Percentiles rank a stretch among this genome's conserved stretches.
Evolutionary conservation across 1,284 basidiomycete species (phyloP).

Genomic region (Cryptococcus sp.): DNA sequence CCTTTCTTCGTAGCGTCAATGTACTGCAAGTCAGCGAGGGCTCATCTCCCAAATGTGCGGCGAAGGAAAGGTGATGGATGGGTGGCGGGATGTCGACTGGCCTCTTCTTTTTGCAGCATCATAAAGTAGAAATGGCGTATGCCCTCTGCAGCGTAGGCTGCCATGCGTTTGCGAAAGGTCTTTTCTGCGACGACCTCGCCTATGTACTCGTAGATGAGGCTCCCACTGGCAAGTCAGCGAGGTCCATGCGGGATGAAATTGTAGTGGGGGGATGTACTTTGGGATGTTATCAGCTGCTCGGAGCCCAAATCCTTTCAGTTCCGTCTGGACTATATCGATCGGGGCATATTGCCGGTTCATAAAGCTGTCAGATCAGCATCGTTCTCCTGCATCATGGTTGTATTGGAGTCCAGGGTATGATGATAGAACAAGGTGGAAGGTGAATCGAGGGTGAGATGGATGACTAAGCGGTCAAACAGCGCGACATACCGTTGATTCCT

Average conservation of each 20-base stretch:
- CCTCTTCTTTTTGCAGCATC: conserved; percentile 98
- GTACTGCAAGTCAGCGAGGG: conserved; percentile 55
- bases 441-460: too few relatives aligned
- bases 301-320: conserved; percentile 92
- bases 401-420: too few relatives aligned
- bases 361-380: conserved; percentile 56
- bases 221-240: conserved; percentile 56
- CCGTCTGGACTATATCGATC: conserved; percentile 87
- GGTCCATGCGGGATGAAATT: not conserved
- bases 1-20: conserved; percentile 98
- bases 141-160: conserved; percentile 85
- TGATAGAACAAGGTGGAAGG: too few relatives aligned
- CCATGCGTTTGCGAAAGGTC: conserved; percentile 89
- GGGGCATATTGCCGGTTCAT: conserved; percentile 76
- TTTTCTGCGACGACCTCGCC: conserved; percentile 89
- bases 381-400: not conserved
- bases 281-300: conserved; percentile 66
- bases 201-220: conserved; percentile 96
- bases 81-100: conserved; percentile 42
- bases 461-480: too few relatives aligned
- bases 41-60: conserved; percentile 74
- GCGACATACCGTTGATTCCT: conserved; percentile 79
- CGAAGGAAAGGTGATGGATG: not conserved
- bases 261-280: conserved; percentile 51
- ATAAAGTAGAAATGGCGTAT: conserved; percentile 99